Percentiles rank a stretch among this genome's conserved stretches.
Conservation (phyloP, 495 filamentous ascomycete genomes). For the Trichoderma virens region DNA sequence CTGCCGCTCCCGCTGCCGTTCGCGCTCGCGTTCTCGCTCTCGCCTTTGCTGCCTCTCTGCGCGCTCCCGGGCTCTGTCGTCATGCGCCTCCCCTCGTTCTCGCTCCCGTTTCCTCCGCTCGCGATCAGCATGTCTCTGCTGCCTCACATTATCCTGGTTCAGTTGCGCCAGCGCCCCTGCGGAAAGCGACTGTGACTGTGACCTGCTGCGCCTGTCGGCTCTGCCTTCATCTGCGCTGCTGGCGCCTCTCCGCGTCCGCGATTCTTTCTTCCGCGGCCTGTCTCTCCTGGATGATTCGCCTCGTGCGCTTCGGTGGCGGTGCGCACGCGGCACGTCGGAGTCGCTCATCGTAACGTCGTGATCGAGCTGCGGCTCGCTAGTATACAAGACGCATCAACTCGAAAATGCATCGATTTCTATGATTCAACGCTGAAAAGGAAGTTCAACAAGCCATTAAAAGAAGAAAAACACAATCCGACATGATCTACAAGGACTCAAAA, state of each 20-base stretch:
- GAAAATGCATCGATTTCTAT: background rate
- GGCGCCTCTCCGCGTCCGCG: conserved; percentile 12
- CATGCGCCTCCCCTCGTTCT: conserved; percentile 22
- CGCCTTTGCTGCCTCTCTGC: conserved; percentile 23
- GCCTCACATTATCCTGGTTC: conserved; percentile 46
- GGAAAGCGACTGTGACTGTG: conserved; percentile 34
- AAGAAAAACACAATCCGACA: background rate
- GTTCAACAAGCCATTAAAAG: background rate
- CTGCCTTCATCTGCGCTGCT: conserved; percentile 18
- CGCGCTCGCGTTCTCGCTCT: conserved; percentile 10
- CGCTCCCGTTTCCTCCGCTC: conserved; percentile 24
- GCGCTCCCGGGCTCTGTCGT: conserved; percentile 19
- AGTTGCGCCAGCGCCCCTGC: conserved; percentile 55
- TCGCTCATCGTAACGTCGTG: conserved; percentile 17
- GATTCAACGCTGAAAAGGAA: background rate
- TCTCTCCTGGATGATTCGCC: conserved; percentile 24
- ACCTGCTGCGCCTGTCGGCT: conserved; percentile 13
- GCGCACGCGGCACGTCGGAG: background rate
- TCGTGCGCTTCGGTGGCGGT: background rate
- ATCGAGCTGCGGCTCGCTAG: background rate
- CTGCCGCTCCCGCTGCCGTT: background rate
- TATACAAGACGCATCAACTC: background rate
- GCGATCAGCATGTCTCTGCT: conserved; percentile 12
- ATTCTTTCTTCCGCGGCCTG: conserved; percentile 21
- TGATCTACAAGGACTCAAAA: background rate